A percentile compares a stretch with the other conserved stretches of the same genome.
Conservation (phyloP, 805 yeast species). For the Candida montana region DNA sequence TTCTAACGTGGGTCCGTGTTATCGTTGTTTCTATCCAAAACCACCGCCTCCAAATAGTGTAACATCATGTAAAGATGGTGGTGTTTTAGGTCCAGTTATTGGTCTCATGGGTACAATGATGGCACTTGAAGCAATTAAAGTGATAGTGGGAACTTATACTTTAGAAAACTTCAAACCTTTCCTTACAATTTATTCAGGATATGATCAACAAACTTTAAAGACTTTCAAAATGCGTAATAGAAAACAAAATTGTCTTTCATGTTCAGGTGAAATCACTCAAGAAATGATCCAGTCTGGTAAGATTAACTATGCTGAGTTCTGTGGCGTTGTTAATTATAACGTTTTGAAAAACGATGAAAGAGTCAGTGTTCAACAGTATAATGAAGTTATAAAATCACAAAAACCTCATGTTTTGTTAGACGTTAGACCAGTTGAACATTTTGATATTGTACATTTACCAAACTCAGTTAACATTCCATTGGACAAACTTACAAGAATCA, state of each 20-base stretch:
- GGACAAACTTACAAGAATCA: constrained; percentile 36
- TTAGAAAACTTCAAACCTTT: constrained; percentile 58
- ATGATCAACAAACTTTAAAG: constrained; percentile 59
- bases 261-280: constrained; percentile 48
- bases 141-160: constrained; percentile 53
- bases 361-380: constrained; percentile 37
- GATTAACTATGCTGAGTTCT: constrained; percentile 66
- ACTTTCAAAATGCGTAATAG: constrained; percentile 75
- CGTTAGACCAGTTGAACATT: constrained; percentile 80
- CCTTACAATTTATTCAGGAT: constrained; percentile 62
- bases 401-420: constrained; percentile 46
- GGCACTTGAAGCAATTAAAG: constrained; percentile 82
- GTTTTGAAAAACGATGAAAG: constrained; percentile 43
- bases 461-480: constrained; percentile 61
- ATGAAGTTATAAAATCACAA: constrained; percentile 9
- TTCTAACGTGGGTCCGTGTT: constrained; percentile 74
- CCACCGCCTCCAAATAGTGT: constrained; percentile 86
- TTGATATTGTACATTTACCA: constrained; percentile 55
- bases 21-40: constrained; percentile 84
- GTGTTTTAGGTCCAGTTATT: constrained; percentile 94
- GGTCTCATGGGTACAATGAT: constrained; percentile 86
- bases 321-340: constrained; percentile 53
- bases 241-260: constrained; percentile 54
- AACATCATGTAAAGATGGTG: constrained; percentile 86
- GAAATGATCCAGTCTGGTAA: constrained; percentile 39